A percentile compares a stretch with the other conserved stretches of the same genome.
Evolutionary conservation across 2,329 filamentous ascomycete species (phyloP).

Genomic region (Phaeosphaeriaceae sp.): DNA sequence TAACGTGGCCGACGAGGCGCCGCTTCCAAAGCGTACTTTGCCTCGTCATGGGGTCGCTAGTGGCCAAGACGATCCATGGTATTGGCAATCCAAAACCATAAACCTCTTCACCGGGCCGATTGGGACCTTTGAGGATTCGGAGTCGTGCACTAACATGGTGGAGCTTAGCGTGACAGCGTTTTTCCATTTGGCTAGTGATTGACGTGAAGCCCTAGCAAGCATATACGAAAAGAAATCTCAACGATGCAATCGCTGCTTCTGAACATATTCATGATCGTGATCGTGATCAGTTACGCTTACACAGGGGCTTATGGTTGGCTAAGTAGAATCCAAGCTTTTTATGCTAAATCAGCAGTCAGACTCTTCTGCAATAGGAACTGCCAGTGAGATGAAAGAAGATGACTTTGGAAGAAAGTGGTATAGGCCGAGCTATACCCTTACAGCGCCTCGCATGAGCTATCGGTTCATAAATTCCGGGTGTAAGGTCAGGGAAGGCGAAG

Average conservation of each 20-base stretch:
- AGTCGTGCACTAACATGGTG: not conserved
- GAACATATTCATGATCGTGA: not conserved
- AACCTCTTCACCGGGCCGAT: not conserved
- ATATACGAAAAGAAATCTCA: not conserved
- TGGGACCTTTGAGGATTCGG: not conserved
- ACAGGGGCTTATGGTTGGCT: not conserved
- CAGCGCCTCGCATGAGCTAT: too few relatives aligned
- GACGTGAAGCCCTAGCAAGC: not conserved
- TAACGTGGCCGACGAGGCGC: slow-evolving; percentile 1
- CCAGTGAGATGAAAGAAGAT: too few relatives aligned
- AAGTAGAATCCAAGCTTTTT: not conserved
- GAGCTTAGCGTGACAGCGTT: not conserved
- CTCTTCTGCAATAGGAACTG: too few relatives aligned
- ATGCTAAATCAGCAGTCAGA: too few relatives aligned
- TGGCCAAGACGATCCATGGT: not conserved
- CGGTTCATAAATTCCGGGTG: too few relatives aligned
- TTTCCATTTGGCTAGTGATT: not conserved
- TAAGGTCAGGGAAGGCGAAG: too few relatives aligned
- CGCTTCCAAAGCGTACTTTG: not conserved
- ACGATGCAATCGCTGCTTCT: not conserved
- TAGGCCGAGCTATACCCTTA: too few relatives aligned
- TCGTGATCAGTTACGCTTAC: not conserved
- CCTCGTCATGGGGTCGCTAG: not conserved
- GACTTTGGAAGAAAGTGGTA: too few relatives aligned
- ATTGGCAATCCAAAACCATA: not conserved